Evolutionary conservation across 2,329 filamentous ascomycete species (phyloP).

Genomic region (Epichloe bromicola): DNA sequence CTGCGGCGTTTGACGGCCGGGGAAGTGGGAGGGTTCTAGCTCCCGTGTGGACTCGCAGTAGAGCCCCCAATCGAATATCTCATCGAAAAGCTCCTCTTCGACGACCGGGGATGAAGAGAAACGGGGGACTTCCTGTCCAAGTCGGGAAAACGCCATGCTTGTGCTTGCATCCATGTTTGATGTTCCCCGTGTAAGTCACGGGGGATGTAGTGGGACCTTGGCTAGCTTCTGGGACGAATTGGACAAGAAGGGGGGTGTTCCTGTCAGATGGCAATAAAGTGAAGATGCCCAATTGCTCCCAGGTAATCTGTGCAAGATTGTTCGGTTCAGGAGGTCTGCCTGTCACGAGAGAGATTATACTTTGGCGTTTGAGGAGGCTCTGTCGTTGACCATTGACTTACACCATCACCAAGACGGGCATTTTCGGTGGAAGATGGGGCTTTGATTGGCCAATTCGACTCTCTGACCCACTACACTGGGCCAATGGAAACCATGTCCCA

Average conservation of each 20-base stretch:
- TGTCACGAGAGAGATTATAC: constrained; percentile 27
- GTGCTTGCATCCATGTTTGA: constrained; percentile 25
- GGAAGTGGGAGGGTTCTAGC: constrained; percentile 18
- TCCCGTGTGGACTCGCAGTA: constrained; percentile 21
- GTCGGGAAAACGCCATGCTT: constrained; percentile 21
- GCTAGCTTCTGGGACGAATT: constrained; percentile 23
- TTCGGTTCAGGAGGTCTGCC: constrained; percentile 24
- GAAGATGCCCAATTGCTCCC: constrained; percentile 26
- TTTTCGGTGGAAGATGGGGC: constrained; percentile 17
- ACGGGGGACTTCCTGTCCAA: constrained; percentile 24
- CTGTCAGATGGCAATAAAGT: constrained; percentile 25
- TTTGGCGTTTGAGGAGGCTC: constrained; percentile 23
- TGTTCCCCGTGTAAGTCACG: constrained; percentile 26
- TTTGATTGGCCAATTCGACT: constrained; percentile 16
- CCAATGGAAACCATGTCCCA: constrained; percentile 19
- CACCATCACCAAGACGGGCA: constrained; percentile 22
- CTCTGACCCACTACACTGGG: constrained; percentile 8
- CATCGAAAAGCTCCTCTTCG: constrained; percentile 22
- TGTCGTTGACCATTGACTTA: constrained; percentile 23
- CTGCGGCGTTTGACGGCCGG: constrained; percentile 16
- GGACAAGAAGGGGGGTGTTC: constrained; percentile 19
- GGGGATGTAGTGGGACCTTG: constrained; percentile 28
- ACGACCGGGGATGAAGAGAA: constrained; percentile 21
- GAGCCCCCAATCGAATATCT: constrained; percentile 25
- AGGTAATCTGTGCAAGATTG: constrained; percentile 26